Evolutionary conservation across 495 filamentous ascomycete genomes (phyloP).

Genomic region (Parmelia sp.): DNA sequence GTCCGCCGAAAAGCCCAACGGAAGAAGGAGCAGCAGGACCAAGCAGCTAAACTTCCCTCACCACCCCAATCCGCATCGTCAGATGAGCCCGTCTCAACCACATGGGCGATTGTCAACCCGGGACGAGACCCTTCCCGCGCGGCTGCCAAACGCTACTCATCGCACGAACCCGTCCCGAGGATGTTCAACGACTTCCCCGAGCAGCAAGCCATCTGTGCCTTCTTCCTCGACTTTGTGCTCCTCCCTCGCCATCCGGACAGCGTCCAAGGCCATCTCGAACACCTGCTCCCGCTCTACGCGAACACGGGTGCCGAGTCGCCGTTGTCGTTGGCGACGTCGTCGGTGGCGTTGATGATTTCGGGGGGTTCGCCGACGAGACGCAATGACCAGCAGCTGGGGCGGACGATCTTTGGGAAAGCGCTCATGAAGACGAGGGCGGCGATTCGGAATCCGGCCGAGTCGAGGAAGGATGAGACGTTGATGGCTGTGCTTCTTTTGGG

Average conservation of each 20-base stretch:
- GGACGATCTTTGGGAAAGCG: conserved; percentile 41
- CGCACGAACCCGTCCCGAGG: conserved; percentile 11
- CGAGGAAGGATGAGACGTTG: conserved; percentile 50
- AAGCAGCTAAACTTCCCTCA: conserved; percentile 30
- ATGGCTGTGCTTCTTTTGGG: conserved; percentile 56
- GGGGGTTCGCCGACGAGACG: conserved; percentile 42
- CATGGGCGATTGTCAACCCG: conserved; percentile 9
- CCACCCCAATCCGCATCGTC: conserved; percentile 12
- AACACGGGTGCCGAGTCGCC: conserved; percentile 40
- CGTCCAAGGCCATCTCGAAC: conserved; percentile 48
- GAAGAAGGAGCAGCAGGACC: conserved; percentile 13
- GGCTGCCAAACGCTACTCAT: not conserved
- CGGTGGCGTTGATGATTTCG: conserved; percentile 50
- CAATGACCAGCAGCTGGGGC: conserved; percentile 34
- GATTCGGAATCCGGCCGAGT: conserved; percentile 43
- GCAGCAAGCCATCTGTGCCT: conserved; percentile 47
- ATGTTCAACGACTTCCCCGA: conserved; percentile 32
- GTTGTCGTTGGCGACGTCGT: conserved; percentile 52
- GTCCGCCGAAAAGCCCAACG: conserved; percentile 45
- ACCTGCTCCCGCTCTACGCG: conserved; percentile 50
- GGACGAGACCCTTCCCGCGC: conserved; percentile 8
- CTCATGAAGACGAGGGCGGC: conserved; percentile 48
- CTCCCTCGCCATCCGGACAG: conserved; percentile 38
- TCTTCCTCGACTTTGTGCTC: conserved; percentile 52
- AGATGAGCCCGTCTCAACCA: conserved; percentile 3